phyloP scores from a whole-genome alignment of 2,329 filamentous ascomycete species.

The Colletotrichum gigasporum region DNA sequence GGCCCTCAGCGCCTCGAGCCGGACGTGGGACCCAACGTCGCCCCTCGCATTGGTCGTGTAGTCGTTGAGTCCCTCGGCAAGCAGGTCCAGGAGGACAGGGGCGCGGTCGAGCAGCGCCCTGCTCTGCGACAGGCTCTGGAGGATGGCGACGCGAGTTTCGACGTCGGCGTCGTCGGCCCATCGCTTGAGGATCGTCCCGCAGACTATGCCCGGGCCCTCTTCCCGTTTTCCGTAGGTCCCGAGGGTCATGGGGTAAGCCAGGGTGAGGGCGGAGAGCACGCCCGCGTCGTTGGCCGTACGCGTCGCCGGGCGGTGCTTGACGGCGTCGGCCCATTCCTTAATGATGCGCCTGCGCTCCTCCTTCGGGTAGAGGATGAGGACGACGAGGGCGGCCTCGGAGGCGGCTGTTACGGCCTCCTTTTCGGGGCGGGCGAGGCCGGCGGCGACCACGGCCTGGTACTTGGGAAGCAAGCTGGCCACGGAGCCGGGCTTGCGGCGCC shows the following conservation, averaged over 20 bases:
- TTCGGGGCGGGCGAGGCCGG: conserved; percentile 62
- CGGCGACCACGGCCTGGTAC: conserved; percentile 46
- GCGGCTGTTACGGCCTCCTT: conserved; percentile 58
- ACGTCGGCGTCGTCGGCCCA: conserved; percentile 62
- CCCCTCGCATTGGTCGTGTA: conserved; percentile 91
- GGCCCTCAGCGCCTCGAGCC: conserved; percentile 82
- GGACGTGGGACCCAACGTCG: conserved; percentile 88
- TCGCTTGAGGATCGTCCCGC: conserved; percentile 57
- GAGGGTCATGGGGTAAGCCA: conserved; percentile 54
- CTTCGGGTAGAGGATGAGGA: conserved; percentile 55
- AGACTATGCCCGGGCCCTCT: conserved; percentile 45
- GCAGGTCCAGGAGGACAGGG: conserved; percentile 52
- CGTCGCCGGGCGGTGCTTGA: conserved; percentile 45
- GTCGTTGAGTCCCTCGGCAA: conserved; percentile 77
- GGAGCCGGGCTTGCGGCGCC: too few species aligned
- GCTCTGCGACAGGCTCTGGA: conserved; percentile 62
- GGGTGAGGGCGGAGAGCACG: conserved; percentile 63
- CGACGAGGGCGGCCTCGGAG: conserved; percentile 59
- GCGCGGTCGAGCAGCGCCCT: conserved; percentile 53
- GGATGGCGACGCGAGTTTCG: conserved; percentile 63
- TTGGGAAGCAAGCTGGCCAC: conserved; percentile 35
- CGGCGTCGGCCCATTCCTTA: conserved; percentile 55
- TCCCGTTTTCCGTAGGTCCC: conserved; percentile 31
- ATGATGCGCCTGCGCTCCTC: conserved; percentile 51
- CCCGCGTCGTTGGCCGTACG: conserved; percentile 54